A percentile compares a stretch with the other conserved stretches of the same genome.
These are phyloP conservation scores for Aphanomyces cochlioides DNA, from an alignment of 352 stramenopile genomes.

Conservation along the genomic window DNA sequence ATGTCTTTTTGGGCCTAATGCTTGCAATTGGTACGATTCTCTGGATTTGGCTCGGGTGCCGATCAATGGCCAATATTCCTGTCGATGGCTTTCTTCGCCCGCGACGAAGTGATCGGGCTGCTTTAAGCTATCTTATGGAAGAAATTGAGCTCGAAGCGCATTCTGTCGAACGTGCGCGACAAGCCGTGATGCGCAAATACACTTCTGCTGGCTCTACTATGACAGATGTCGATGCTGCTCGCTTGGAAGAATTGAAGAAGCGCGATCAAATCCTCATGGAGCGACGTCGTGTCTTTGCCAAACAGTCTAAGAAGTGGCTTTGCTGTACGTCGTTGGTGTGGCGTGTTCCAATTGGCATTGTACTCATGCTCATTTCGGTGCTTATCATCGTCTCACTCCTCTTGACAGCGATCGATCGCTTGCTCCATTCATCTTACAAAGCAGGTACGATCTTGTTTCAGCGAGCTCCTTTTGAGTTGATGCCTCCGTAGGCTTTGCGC, in stretches of 20 bases:
- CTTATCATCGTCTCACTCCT: constrained; percentile 67
- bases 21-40: constrained; percentile 68
- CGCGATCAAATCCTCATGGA: constrained; percentile 65
- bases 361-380: constrained; percentile 60
- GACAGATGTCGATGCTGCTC: constrained; percentile 65
- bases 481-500: constrained; percentile 49
- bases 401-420: constrained; percentile 77
- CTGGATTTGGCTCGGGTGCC: constrained; percentile 68
- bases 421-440: constrained; percentile 58
- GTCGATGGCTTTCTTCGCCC: constrained; percentile 58
- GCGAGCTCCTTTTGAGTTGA: neutral
- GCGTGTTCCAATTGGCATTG: constrained; percentile 63
- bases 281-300: constrained; percentile 58
- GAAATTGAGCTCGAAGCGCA: constrained; percentile 28
- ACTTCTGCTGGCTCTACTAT: constrained; percentile 57
- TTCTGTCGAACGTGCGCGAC: constrained; percentile 15
- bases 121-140: constrained; percentile 27
- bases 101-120: constrained; percentile 5
- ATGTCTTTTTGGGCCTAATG: constrained; percentile 69
- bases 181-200: constrained; percentile 27
- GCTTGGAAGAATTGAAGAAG: constrained; percentile 65
- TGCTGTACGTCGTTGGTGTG: constrained; percentile 36
- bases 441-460: neutral
- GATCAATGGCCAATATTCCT: constrained; percentile 65
- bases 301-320: constrained; percentile 49